phyloP scores from a whole-genome alignment of 805 yeast genomes.

The Saccharomycopsis microspora region DNA sequence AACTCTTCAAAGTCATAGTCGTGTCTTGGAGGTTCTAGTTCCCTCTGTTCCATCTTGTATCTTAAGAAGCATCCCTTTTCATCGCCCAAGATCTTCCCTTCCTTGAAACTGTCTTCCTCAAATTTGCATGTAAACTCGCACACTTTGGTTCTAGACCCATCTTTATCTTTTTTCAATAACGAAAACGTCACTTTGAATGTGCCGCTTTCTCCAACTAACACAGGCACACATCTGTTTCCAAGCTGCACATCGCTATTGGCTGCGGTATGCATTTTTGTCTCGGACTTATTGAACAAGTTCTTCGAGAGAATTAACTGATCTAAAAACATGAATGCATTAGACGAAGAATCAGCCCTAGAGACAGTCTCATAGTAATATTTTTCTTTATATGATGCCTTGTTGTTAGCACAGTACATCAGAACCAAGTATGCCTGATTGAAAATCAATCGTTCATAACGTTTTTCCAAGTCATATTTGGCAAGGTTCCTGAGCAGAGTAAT shows the following conservation, averaged over 20 bases:
- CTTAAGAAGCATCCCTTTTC: not conserved
- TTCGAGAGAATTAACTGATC: not conserved
- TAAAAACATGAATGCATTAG: not conserved
- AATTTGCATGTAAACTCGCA: not conserved
- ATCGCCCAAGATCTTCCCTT: not conserved
- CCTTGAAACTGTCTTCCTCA: not conserved
- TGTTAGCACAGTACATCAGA: conserved; percentile 3
- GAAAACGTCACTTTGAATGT: not conserved
- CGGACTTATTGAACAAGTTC: not conserved
- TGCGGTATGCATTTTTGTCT: not conserved
- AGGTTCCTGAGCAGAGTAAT: not conserved
- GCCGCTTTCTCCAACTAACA: not conserved
- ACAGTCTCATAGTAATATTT: conserved; percentile 1
- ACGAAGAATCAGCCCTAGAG: not conserved
- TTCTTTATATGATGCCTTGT: conserved; percentile 1
- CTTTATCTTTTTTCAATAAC: not conserved
- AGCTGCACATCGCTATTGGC: too few relatives aligned
- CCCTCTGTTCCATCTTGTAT: not conserved
- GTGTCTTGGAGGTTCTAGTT: conserved; percentile 4
- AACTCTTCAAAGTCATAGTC: conserved; percentile 8
- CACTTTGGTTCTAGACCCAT: not conserved
- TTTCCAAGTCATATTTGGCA: too few relatives aligned
- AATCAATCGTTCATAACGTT: too few relatives aligned
- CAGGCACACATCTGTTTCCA: not conserved
- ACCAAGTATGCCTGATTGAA: not conserved